A percentile compares a stretch with the other conserved stretches of the same genome.
Conservation (phyloP, 495 filamentous ascomycete species). For the Parathielavia hyrcaniae region DNA sequence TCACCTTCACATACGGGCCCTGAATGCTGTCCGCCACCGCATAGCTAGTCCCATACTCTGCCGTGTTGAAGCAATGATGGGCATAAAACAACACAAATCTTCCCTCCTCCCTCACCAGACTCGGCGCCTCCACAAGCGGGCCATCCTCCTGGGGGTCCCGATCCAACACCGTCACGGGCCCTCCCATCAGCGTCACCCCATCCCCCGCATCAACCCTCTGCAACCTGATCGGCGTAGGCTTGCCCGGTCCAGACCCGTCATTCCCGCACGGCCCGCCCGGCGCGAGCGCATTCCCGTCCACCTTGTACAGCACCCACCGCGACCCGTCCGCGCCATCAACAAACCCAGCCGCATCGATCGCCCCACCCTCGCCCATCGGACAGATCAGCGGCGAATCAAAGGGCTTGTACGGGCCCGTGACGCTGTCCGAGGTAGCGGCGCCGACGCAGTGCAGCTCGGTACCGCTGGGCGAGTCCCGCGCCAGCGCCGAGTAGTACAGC, state of each 20-base stretch:
- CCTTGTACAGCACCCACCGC: conserved; percentile 54
- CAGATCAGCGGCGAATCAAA: conserved; percentile 45
- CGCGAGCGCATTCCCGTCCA: conserved; percentile 54
- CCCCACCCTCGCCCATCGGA: conserved; percentile 45
- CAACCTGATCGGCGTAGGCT: conserved; percentile 53
- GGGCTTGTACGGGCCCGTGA: conserved; percentile 47
- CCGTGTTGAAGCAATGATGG: conserved; percentile 49
- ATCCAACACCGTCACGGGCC: conserved; percentile 49
- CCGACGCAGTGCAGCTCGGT: conserved; percentile 48
- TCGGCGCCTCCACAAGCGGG: conserved; percentile 56
- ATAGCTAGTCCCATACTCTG: background rate
- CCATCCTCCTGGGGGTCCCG: conserved; percentile 47
- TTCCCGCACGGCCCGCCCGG: conserved; percentile 53
- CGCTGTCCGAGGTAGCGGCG: conserved; percentile 39
- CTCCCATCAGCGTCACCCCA: conserved; percentile 47
- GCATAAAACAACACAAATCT: conserved; percentile 57
- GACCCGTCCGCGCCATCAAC: conserved; percentile 42
- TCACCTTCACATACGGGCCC: conserved; percentile 21
- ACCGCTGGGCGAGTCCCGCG: conserved; percentile 17
- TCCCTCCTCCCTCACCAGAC: conserved; percentile 35
- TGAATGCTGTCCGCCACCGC: too few relatives aligned
- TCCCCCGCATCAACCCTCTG: conserved; percentile 47
- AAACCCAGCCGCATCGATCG: conserved; percentile 54
- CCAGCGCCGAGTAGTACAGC: conserved; percentile 53
- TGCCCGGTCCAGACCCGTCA: conserved; percentile 37